phyloP scores from a whole-genome alignment of 306 rosid genomes.

The Cucumis hystrix region DNA sequence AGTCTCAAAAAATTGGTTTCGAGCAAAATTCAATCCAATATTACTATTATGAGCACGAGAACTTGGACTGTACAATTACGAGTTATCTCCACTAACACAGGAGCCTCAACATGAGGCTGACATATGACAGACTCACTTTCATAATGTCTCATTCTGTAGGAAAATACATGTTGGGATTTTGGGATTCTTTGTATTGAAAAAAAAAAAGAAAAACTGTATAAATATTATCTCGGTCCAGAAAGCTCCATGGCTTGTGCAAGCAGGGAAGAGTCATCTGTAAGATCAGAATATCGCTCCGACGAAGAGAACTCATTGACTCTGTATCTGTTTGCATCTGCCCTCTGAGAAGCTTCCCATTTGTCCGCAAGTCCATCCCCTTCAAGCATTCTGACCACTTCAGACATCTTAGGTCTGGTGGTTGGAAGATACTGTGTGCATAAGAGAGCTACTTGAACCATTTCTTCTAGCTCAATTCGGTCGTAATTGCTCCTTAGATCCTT shows the following conservation, averaged over 20 bases:
- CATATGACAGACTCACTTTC: constrained; percentile 26
- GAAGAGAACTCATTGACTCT: constrained; percentile 70
- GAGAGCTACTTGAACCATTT: constrained; percentile 77
- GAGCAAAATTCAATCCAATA: constrained; percentile 16
- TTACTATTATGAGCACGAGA: constrained; percentile 27
- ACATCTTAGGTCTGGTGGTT: constrained; percentile 78
- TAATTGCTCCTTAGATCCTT: constrained; percentile 55
- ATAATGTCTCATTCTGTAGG: constrained; percentile 7
- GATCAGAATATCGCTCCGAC: constrained; percentile 84
- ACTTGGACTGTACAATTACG: constrained; percentile 31
- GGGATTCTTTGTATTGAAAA: not conserved
- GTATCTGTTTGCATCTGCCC: constrained; percentile 64
- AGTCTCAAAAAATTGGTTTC: too few relatives aligned
- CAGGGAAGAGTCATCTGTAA: constrained; percentile 89
- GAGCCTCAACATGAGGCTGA: constrained; percentile 22
- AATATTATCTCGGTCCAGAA: constrained; percentile 87
- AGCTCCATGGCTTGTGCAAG: constrained; percentile 98
- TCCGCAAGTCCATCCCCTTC: constrained; percentile 98
- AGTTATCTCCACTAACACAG: constrained; percentile 14
- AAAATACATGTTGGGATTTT: not conserved
- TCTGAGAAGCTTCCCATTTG: constrained; percentile 93
- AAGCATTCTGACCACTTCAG: constrained; percentile 93
- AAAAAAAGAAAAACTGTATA: not conserved
- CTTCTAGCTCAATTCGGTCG: constrained; percentile 77
- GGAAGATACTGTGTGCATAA: constrained; percentile 81